Conservation (phyloP, 495 filamentous ascomycete genomes). For the Paragyromitra xinjiangensis region DNA sequence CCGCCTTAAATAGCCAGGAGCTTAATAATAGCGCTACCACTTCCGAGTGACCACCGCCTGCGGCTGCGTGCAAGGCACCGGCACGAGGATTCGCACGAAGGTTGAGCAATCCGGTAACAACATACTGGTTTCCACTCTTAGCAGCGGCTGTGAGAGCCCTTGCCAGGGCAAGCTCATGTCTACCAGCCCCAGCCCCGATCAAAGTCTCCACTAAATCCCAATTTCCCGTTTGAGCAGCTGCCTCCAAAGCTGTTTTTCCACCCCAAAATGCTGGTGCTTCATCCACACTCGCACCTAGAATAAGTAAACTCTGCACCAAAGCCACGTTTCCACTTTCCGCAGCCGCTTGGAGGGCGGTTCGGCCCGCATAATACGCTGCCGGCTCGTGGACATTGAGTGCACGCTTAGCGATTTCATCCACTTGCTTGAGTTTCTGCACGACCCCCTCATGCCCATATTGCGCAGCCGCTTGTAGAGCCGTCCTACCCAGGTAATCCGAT, state of each 20-base stretch:
- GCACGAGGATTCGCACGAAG: not conserved
- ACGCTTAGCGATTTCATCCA: not conserved
- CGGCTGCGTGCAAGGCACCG: not conserved
- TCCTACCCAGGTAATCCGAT: not conserved
- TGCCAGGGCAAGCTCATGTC: not conserved
- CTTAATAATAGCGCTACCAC: not conserved
- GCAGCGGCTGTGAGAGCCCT: not conserved
- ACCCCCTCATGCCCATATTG: not conserved
- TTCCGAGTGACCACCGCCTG: not conserved
- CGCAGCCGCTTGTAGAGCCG: not conserved
- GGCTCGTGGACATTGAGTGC: not conserved
- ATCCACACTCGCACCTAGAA: not conserved
- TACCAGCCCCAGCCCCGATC: conserved; percentile 17
- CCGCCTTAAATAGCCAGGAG: not conserved
- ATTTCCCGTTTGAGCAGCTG: conserved; percentile 42
- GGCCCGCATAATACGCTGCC: not conserved
- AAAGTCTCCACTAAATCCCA: conserved; percentile 26
- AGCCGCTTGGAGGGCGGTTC: not conserved
- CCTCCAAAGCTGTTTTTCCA: conserved; percentile 33
- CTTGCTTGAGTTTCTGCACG: not conserved
- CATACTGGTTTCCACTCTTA: not conserved
- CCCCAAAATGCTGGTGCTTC: not conserved
- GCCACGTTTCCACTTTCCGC: not conserved
- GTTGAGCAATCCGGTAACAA: not conserved
- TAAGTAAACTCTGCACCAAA: not conserved